phyloP scores from a whole-genome alignment of 176 grass and related monocot genomes.

The Pharus latifolius region DNA sequence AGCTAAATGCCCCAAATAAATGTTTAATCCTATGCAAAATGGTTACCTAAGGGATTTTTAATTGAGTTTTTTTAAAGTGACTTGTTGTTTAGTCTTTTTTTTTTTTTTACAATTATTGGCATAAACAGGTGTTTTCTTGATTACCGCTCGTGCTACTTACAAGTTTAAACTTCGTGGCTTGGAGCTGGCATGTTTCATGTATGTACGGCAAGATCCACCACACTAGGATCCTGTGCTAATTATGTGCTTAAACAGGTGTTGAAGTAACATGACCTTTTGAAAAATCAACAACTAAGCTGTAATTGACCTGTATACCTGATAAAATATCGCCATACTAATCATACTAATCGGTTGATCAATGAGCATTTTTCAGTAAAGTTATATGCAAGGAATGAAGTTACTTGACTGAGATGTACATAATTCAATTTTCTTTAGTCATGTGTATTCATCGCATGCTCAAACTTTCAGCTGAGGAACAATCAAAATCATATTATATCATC shows the following conservation, averaged over 20 bases:
- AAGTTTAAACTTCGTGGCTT: background rate
- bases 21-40: constrained; percentile 6
- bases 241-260: background rate
- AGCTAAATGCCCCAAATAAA: background rate
- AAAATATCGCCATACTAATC: background rate
- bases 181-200: constrained; percentile 7
- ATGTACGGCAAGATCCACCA: background rate
- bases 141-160: background rate
- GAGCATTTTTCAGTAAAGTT: background rate
- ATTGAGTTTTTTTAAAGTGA: background rate
- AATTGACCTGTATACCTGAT: background rate
- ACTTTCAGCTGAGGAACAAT: background rate
- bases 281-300: background rate
- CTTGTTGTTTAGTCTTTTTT: background rate
- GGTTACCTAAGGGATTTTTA: background rate
- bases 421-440: background rate
- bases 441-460: background rate
- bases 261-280: background rate
- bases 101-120: background rate
- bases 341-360: background rate
- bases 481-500: background rate
- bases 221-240: background rate
- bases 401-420: background rate
- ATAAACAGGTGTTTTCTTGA: background rate
- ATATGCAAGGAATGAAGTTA: background rate